A percentile compares a stretch with the other conserved stretches of the same genome.
Evolutionary conservation across 768 basidiomycete genomes (phyloP).

Genomic region (Paxillus rubicundulus): DNA sequence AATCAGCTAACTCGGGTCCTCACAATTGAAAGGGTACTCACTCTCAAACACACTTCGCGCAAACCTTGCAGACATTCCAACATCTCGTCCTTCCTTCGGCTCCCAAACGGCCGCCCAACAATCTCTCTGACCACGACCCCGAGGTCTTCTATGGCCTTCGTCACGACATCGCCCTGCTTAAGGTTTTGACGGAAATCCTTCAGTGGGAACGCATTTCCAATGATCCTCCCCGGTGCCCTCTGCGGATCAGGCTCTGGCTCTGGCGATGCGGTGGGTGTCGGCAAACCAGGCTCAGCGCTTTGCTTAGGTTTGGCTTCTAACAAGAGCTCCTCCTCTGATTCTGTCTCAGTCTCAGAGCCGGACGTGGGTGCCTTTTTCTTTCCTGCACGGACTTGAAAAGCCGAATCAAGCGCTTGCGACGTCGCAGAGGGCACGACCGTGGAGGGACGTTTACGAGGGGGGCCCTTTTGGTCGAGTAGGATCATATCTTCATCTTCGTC

Average conservation of each 20-base stretch:
- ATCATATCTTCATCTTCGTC: conserved; percentile 63
- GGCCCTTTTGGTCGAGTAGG: conserved; percentile 44
- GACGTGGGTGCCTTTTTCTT: conserved; percentile 20
- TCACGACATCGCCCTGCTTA: conserved; percentile 72
- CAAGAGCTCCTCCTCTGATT: conserved; percentile 36
- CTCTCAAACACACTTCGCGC: conserved; percentile 64
- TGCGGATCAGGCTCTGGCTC: conserved; percentile 47
- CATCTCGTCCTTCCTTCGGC: conserved; percentile 64
- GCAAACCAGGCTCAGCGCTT: conserved; percentile 30
- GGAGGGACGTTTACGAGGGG: conserved; percentile 17
- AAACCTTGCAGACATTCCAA: conserved; percentile 68
- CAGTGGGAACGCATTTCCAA: conserved; percentile 71
- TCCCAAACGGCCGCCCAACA: conserved; percentile 67
- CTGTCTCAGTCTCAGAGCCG: conserved; percentile 58
- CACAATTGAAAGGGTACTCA: conserved; percentile 28
- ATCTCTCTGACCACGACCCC: conserved; percentile 69
- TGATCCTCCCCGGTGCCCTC: conserved; percentile 67
- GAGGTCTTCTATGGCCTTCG: conserved; percentile 83
- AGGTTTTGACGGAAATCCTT: conserved; percentile 74
- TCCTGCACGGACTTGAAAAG: conserved; percentile 1
- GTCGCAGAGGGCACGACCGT: conserved; percentile 3
- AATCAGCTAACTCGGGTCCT: not conserved
- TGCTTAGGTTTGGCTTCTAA: conserved; percentile 13
- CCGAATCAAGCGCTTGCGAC: conserved; percentile 5
- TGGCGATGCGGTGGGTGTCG: conserved; percentile 54